These are phyloP conservation scores for Melocanna baccifera DNA, from an alignment of 176 grass and related monocot species.

Conservation along the genomic window DNA sequence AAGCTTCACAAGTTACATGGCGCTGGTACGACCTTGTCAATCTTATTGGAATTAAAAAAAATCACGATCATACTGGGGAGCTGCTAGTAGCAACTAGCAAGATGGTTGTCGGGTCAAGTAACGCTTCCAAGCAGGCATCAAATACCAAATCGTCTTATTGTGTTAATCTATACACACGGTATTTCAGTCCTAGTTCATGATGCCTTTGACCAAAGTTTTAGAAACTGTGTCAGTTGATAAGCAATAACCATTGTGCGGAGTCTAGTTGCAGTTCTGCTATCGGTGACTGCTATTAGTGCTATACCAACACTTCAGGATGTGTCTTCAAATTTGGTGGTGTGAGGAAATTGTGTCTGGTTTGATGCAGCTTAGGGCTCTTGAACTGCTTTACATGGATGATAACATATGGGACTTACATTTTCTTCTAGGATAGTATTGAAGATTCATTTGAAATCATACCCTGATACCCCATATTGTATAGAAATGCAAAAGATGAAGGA, in stretches of 20 bases:
- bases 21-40: conserved; percentile 50
- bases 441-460: conserved; percentile 3
- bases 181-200: conserved; percentile 10
- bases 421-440: not conserved
- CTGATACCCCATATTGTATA: not conserved
- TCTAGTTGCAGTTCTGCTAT: conserved; percentile 49
- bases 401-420: not conserved
- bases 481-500: not conserved
- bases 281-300: not conserved
- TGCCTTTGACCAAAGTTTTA: conserved; percentile 15
- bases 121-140: not conserved
- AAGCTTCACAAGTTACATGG: conserved; percentile 88
- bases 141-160: not conserved
- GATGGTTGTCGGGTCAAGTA: conserved; percentile 12
- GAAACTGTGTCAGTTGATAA: conserved; percentile 27
- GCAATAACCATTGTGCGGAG: conserved; percentile 47
- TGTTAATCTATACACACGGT: not conserved
- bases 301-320: conserved; percentile 26
- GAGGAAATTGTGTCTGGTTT: conserved; percentile 39
- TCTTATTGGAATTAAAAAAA: not conserved
- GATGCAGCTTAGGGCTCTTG: conserved; percentile 27
- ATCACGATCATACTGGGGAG: not conserved
- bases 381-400: conserved; percentile 41
- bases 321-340: conserved; percentile 21
- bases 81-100: conserved; percentile 18